These are phyloP conservation scores for Plantago lanceolata DNA, from an alignment of 305 asterid species.

Conservation along the genomic window DNA sequence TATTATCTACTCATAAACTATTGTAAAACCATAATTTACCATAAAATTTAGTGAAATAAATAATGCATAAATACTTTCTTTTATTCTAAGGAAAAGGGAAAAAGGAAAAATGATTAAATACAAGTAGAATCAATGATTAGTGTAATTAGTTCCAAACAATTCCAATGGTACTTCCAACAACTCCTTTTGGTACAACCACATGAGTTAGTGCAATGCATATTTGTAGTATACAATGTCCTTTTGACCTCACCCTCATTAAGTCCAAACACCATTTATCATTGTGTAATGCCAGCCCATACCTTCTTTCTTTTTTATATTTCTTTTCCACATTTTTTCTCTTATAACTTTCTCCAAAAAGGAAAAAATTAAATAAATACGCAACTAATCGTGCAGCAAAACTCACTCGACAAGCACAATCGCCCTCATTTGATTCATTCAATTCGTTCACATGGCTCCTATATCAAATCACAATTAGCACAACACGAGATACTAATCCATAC, in stretches of 20 bases:
- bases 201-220: constrained; percentile 37
- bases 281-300: background rate
- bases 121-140: background rate
- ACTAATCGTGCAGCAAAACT: background rate
- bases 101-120: no score
- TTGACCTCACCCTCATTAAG: constrained; percentile 36
- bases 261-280: constrained; percentile 29
- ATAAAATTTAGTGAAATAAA: no score
- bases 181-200: constrained; percentile 6
- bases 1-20: no score
- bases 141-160: constrained; percentile 6
- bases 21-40: no score
- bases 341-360: background rate
- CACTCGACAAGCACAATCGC: background rate
- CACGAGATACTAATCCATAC: no score
- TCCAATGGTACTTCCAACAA: constrained; percentile 3
- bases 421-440: no score
- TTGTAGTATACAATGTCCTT: constrained; percentile 23
- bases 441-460: no score
- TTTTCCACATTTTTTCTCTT: background rate
- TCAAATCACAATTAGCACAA: no score
- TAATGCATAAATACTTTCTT: no score
- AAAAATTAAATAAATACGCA: background rate
- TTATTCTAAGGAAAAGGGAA: background rate
- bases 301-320: background rate